These are phyloP conservation scores for Kwoniella bestiolae DNA, from an alignment of 768 basidiomycete species.

Conservation along the genomic window DNA sequence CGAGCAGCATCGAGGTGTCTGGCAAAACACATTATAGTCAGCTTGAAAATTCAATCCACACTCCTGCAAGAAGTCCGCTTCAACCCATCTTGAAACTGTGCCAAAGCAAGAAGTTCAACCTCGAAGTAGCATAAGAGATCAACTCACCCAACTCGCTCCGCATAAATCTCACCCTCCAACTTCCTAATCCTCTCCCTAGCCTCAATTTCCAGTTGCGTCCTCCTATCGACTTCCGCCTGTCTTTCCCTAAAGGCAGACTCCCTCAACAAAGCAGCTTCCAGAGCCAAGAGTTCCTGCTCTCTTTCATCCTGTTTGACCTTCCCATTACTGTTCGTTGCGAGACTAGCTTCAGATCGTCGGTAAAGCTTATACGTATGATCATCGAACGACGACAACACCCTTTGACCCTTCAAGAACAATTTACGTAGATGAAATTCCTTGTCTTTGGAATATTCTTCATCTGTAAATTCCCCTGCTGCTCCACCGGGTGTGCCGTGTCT, in stretches of 20 bases:
- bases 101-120: background rate
- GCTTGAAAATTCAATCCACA: background rate
- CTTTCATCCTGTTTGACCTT: conserved; percentile 16
- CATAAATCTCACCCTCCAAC: conserved; percentile 39
- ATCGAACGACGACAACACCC: conserved; percentile 14
- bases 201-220: conserved; percentile 29
- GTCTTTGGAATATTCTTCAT: conserved; percentile 27
- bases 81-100: too few relatives aligned
- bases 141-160: conserved; percentile 34
- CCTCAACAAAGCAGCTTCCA: conserved; percentile 32
- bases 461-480: conserved; percentile 25
- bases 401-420: conserved; percentile 41
- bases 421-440: conserved; percentile 31
- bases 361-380: background rate
- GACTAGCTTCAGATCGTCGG: conserved; percentile 4
- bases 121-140: background rate
- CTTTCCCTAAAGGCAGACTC: conserved; percentile 37
- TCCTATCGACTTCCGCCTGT: conserved; percentile 23
- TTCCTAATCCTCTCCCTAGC: conserved; percentile 23
- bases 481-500: conserved; percentile 10
- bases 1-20: conserved; percentile 18
- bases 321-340: conserved; percentile 1
- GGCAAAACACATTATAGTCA: conserved; percentile 1
- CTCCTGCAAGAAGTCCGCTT: too few relatives aligned
- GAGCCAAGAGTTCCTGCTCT: conserved; percentile 28